Evolutionary conservation across 2,329 filamentous ascomycete species (phyloP).

Genomic region (Aspergillus sergii): DNA sequence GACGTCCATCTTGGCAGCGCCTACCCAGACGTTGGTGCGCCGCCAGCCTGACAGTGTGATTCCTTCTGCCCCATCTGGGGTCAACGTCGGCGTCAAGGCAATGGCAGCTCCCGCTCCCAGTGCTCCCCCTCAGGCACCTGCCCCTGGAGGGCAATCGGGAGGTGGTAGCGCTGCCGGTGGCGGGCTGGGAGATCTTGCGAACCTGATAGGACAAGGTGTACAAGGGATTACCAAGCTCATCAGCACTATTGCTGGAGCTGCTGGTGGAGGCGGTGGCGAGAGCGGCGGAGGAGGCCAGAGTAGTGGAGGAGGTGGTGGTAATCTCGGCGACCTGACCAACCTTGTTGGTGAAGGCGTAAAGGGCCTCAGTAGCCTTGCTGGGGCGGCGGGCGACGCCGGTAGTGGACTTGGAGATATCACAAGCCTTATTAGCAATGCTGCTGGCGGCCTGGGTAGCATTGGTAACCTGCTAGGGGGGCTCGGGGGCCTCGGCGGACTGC

Average conservation of each 20-base stretch:
- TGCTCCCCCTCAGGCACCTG: not conserved
- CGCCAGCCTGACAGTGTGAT: not conserved
- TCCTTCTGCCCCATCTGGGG: not conserved
- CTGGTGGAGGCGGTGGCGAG: not conserved
- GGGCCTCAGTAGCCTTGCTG: not conserved
- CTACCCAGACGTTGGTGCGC: not conserved
- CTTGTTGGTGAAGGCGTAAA: not conserved
- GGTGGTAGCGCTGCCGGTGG: not conserved
- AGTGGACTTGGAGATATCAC: not conserved
- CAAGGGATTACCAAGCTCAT: constrained; percentile 10
- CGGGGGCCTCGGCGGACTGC: not conserved
- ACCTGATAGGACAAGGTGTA: constrained; percentile 9
- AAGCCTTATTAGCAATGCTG: not conserved
- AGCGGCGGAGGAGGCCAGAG: not conserved
- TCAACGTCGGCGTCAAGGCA: not conserved
- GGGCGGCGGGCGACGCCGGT: not conserved
- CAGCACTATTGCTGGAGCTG: not conserved
- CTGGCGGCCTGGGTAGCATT: not conserved
- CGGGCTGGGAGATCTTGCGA: not conserved
- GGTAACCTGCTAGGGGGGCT: not conserved
- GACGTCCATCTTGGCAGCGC: not conserved
- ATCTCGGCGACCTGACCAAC: not conserved
- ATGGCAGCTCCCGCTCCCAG: not conserved
- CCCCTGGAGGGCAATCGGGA: not conserved
- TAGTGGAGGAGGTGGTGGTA: not conserved